phyloP scores from a whole-genome alignment of 2,329 filamentous ascomycete genomes.

The Aspergillus sp. region DNA sequence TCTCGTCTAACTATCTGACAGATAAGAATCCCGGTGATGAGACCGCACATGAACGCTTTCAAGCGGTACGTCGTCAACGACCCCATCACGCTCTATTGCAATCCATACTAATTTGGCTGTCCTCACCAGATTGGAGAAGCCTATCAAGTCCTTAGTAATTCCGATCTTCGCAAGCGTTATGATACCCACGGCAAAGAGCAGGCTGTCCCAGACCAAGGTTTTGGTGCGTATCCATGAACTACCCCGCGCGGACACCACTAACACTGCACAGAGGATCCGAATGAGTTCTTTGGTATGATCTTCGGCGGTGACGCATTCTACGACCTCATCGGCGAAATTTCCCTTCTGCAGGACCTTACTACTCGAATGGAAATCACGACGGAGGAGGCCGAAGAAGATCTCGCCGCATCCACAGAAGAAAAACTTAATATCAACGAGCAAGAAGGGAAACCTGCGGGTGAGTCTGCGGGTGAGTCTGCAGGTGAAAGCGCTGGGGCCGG shows the following conservation, averaged over 20 bases:
- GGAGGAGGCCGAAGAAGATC: conserved; percentile 69
- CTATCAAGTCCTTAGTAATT: conserved; percentile 78
- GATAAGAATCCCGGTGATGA: conserved; percentile 99
- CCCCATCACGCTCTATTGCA: background rate
- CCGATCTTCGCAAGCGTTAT: conserved; percentile 84
- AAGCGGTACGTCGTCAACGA: conserved; percentile 62
- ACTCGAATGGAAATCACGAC: conserved; percentile 98
- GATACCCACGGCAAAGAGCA: conserved; percentile 97
- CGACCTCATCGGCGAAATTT: conserved; percentile 97
- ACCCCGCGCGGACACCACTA: background rate
- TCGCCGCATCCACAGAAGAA: conserved; percentile 53
- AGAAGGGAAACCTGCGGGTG: conserved; percentile 39
- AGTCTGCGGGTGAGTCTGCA: conserved; percentile 46
- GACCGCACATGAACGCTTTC: conserved; percentile 89
- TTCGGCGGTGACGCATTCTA: conserved; percentile 95
- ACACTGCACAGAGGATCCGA: conserved; percentile 68
- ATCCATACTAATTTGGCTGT: conserved; percentile 8
- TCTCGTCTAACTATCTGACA: conserved; percentile 34
- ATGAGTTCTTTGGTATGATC: conserved; percentile 98
- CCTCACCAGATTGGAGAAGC: conserved; percentile 62
- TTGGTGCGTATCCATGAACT: conserved; percentile 56
- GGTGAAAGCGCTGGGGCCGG: conserved; percentile 31
- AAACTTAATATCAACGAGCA: conserved; percentile 48
- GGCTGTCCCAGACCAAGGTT: conserved; percentile 85
- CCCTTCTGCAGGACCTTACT: conserved; percentile 96